phyloP scores from a whole-genome alignment of 352 stramenopile species.

The Peronospora tabacina region DNA sequence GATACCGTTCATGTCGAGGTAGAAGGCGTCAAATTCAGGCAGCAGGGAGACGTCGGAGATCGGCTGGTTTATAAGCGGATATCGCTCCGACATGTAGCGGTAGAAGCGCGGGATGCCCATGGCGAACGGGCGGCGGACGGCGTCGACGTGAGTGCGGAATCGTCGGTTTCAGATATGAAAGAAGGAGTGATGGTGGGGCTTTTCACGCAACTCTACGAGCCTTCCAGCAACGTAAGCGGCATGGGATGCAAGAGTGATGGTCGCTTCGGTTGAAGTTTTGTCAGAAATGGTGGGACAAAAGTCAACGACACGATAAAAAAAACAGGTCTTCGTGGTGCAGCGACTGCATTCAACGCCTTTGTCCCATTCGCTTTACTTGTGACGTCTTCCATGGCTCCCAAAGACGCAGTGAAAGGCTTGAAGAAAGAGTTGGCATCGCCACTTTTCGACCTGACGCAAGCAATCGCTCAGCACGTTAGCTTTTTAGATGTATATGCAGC shows the following conservation, averaged over 20 bases:
- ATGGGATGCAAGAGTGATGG: neutral
- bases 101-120: slow-evolving; percentile 94
- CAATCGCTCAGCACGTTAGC: too few relatives aligned
- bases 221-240: neutral
- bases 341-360: slow-evolving; percentile 20
- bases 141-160: neutral
- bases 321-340: slow-evolving; percentile 37
- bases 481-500: too few relatives aligned
- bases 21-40: slow-evolving; percentile 98
- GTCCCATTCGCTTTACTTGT: slow-evolving; percentile 26
- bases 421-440: slow-evolving; percentile 11
- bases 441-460: neutral
- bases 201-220: neutral
- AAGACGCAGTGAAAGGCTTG: slow-evolving; percentile 29
- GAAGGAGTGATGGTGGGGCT: neutral
- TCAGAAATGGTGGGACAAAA: neutral
- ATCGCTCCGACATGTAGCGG: slow-evolving; percentile 91
- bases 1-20: slow-evolving; percentile 99
- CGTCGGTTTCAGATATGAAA: neutral
- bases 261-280: neutral
- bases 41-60: slow-evolving; percentile 94
- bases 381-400: slow-evolving; percentile 30
- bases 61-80: slow-evolving; percentile 98
- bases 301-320: slow-evolving; percentile 28
- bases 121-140: slow-evolving; percentile 8